Evolutionary conservation across 345 rosid species (phyloP), one percentile per base, ranked within the genome.

Genomic region (Melastoma malabathricum): DNA sequence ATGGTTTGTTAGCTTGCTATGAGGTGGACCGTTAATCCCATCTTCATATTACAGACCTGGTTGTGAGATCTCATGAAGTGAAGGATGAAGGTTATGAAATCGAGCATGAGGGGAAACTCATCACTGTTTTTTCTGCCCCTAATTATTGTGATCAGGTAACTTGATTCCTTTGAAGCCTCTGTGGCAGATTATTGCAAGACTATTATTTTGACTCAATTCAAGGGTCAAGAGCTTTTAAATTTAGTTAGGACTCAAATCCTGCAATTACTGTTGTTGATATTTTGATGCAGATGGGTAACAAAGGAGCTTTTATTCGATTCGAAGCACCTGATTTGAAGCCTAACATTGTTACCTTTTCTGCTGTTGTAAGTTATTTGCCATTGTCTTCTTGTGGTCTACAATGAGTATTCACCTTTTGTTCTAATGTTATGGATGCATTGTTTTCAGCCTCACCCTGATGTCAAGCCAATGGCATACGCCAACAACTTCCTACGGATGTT

Each of bases 91-190:
- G 95, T 15, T 87, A 87, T 55, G 96, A 92, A 66, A 80, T 92
- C 15, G 98, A 92, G 68, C 98, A 92, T 65, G 95, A 84, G 18
- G 98, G 98, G 43, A 92, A 84, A 69, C 93, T 92, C 48, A 84
- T 92, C 47, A 92, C 98, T 0, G 95, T 92, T 50, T 92, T 92
- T 63, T 92, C 98, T 47, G 98, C 98, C 0, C 98, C 98, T 72
- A 92, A 92, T 63, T 92, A 92, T 61, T 92, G 98, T 73, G 98
- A 92, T 62, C 95, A 87, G 98, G 97, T 92, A 73, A 71, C 25
- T 65, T 15, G 22, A 51, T 12, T 34, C 12, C 2, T 10, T 34
- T 34, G 6, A 6, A 9, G 12, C 41, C 41, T 34, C 12, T 10
- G 10, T 12, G 12, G 10, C 41, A 34, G 41, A 6, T 34, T 34